Evolutionary conservation across 2,329 filamentous ascomycete species (phyloP).

Genomic region (Apiospora koreana): DNA sequence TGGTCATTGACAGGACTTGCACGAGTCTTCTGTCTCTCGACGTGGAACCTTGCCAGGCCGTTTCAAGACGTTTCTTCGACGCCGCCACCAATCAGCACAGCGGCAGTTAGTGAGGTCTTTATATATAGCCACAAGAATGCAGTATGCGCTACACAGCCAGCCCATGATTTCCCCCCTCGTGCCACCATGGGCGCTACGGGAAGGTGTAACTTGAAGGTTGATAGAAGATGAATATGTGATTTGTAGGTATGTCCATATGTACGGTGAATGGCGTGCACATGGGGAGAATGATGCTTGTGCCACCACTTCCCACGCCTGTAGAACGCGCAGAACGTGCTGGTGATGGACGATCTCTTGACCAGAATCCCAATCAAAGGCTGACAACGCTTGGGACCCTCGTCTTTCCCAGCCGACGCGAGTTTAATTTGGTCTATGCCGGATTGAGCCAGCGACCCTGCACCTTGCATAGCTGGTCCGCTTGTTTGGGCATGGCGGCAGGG

Average conservation of each 20-base stretch:
- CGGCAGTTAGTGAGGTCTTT: neutral
- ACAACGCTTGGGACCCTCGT: conserved; percentile 16
- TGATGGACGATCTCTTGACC: neutral
- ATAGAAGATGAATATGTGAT: neutral
- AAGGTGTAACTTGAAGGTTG: neutral
- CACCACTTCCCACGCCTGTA: neutral
- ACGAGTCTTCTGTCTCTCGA: conserved; percentile 1
- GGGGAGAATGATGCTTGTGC: neutral
- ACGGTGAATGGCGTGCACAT: neutral
- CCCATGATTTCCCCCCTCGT: neutral
- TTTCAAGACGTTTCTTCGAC: conserved; percentile 8
- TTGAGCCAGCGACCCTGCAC: conserved; percentile 21
- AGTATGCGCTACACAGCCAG: neutral
- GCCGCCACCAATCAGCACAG: conserved; percentile 2
- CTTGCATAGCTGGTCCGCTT: conserved; percentile 11
- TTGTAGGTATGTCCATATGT: neutral
- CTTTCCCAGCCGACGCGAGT: conserved; percentile 33
- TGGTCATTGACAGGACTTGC: conserved; percentile 7
- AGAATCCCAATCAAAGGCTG: conserved; percentile 15
- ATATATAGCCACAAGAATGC: conserved; percentile 6
- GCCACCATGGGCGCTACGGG: neutral
- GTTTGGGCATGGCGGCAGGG: conserved; percentile 8
- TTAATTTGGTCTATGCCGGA: conserved; percentile 35
- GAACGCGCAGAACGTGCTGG: neutral
- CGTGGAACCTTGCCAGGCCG: neutral